These are phyloP conservation scores for Rhizopogon hawkerae DNA, from an alignment of 1,284 basidiomycete species.

Conservation along the genomic window DNA sequence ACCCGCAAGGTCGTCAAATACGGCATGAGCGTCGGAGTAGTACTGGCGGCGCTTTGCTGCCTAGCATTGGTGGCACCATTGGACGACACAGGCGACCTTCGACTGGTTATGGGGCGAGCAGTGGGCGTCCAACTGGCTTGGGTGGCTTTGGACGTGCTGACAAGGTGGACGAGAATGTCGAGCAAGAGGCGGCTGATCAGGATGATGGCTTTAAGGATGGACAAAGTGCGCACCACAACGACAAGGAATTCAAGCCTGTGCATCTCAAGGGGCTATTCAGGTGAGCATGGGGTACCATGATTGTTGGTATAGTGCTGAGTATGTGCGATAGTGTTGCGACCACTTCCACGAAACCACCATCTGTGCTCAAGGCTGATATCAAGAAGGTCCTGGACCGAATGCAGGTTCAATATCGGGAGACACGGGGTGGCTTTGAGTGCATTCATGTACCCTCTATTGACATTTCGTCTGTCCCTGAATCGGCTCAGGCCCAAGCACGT, in stretches of 20 bases:
- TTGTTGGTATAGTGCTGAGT: not conserved
- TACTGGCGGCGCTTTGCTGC: conserved; percentile 55
- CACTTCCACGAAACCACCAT: conserved; percentile 84
- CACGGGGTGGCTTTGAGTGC: conserved; percentile 90
- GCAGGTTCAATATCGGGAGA: conserved; percentile 90
- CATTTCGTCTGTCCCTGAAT: conserved; percentile 57
- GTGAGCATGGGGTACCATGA: conserved; percentile 31
- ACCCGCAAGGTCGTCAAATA: conserved; percentile 48
- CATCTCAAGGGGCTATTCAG: conserved; percentile 88
- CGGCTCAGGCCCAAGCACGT: conserved; percentile 22
- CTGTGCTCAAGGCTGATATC: conserved; percentile 78
- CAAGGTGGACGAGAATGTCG: conserved; percentile 36
- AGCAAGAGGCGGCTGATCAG: conserved; percentile 32
- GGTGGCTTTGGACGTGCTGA: conserved; percentile 44
- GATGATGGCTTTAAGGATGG: conserved; percentile 28
- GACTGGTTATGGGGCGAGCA: conserved; percentile 42
- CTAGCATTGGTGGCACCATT: conserved; percentile 44
- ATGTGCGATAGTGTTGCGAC: conserved; percentile 69
- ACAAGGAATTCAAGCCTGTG: conserved; percentile 78
- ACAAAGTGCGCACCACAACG: conserved; percentile 33
- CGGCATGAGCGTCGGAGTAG: conserved; percentile 73
- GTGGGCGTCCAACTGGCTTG: conserved; percentile 35
- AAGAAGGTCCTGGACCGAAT: conserved; percentile 84
- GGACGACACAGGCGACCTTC: conserved; percentile 60
- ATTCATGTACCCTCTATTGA: conserved; percentile 93